These are phyloP conservation scores for Podila clonocystis DNA, from an alignment of 192 early-diverging fungal species.

Conservation along the genomic window DNA sequence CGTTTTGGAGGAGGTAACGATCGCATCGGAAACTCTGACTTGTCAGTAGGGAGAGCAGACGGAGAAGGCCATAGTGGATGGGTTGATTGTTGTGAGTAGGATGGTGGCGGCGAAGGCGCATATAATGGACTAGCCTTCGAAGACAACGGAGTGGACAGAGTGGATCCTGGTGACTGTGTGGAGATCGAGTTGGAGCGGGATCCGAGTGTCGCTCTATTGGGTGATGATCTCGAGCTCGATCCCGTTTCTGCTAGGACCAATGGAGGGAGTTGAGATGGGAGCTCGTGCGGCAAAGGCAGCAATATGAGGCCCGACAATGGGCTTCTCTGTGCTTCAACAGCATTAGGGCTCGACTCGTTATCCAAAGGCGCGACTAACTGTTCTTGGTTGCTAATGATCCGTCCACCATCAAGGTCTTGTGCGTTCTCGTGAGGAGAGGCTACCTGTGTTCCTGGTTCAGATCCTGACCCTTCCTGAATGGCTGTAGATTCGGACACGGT, in stretches of 20 bases:
- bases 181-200: constrained; percentile 4
- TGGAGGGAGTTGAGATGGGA: neutral
- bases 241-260: neutral
- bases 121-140: neutral
- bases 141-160: neutral
- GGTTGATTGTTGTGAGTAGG: neutral
- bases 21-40: neutral
- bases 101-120: neutral
- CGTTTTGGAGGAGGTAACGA: constrained; percentile 39
- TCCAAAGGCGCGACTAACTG: constrained; percentile 9
- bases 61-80: neutral
- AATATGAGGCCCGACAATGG: constrained; percentile 30
- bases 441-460: neutral
- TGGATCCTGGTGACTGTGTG: neutral
- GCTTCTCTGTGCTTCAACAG: constrained; percentile 9
- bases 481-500: constrained; percentile 17
- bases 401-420: neutral
- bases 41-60: neutral
- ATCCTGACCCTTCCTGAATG: neutral
- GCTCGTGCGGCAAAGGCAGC: neutral
- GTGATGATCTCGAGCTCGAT: neutral
- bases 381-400: constrained; percentile 36
- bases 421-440: neutral
- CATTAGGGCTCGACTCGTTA: neutral
- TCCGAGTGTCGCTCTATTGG: neutral